These are phyloP conservation scores for Suillus fuscotomentosus DNA, from an alignment of 768 basidiomycete species.

Conservation along the genomic window DNA sequence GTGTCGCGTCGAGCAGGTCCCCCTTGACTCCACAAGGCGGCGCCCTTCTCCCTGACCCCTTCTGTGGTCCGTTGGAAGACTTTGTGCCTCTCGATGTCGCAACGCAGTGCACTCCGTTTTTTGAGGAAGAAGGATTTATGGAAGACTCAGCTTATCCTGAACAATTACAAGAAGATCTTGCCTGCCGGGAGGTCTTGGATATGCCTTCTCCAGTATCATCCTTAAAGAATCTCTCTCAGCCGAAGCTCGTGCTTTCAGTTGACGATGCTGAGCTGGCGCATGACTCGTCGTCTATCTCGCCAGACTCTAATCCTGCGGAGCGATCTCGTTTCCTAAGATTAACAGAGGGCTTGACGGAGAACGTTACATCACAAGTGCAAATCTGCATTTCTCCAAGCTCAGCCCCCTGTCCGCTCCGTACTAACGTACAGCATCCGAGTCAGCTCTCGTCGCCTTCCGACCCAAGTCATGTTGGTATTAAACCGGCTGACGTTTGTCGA, in stretches of 20 bases:
- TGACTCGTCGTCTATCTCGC: background rate
- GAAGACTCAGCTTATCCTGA: background rate
- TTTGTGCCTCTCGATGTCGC: background rate
- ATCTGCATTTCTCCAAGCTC: background rate
- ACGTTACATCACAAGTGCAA: background rate
- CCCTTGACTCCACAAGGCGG: conserved; percentile 17
- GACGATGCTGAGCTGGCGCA: background rate
- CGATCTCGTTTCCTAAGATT: background rate
- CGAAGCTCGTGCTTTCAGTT: background rate
- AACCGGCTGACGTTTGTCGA: background rate
- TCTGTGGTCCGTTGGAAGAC: background rate
- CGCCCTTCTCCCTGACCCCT: background rate
- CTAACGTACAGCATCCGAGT: background rate
- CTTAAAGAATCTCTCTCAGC: background rate
- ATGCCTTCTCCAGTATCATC: background rate
- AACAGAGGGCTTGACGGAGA: background rate
- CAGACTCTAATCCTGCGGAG: background rate
- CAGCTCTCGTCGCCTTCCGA: background rate
- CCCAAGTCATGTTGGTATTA: background rate
- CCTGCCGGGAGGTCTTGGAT: background rate
- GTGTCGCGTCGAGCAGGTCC: conserved; percentile 21
- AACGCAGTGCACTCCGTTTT: background rate
- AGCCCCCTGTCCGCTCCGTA: too few species aligned
- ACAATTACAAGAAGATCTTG: conserved; percentile 20
- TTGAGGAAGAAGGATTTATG: background rate